phyloP scores from a whole-genome alignment of 352 stramenopile species.

The Phytophthora aleatoria region DNA sequence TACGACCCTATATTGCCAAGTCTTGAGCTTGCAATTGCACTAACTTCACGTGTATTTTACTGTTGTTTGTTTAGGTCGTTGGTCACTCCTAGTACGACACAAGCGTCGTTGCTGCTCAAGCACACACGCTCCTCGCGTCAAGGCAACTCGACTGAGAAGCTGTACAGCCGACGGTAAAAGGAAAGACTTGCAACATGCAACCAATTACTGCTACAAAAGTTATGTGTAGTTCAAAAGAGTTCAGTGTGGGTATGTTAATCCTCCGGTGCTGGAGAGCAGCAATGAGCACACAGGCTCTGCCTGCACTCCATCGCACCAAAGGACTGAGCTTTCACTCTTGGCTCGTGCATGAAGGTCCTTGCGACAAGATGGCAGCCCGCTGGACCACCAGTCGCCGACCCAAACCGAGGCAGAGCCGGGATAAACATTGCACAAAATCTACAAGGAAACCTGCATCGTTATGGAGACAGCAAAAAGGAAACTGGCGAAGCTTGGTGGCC shows the following conservation, averaged over 20 bases:
- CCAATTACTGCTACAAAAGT: not conserved
- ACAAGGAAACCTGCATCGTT: not conserved
- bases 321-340: constrained; percentile 39
- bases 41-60: constrained; percentile 12
- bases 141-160: constrained; percentile 62
- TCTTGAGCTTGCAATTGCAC: not conserved
- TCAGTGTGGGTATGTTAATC: constrained; percentile 31
- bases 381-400: constrained; percentile 29
- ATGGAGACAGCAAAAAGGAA: not conserved
- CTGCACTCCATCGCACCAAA: constrained; percentile 16
- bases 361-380: constrained; percentile 22
- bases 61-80: constrained; percentile 48
- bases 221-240: not conserved
- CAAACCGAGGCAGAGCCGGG: constrained; percentile 41
- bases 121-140: constrained; percentile 83
- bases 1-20: constrained; percentile 29
- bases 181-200: not conserved
- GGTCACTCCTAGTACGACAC: constrained; percentile 61
- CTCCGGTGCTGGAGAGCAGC: constrained; percentile 16
- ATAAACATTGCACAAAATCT: constrained; percentile 3
- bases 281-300: constrained; percentile 3
- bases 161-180: constrained; percentile 73
- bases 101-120: constrained; percentile 81
- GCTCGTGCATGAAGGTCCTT: constrained; percentile 38
- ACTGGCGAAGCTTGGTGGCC: not conserved